Percentiles rank a stretch among this genome's conserved stretches.
These are phyloP conservation scores for Globisporangium heterothallicum DNA, from an alignment of 352 stramenopile genomes.

Conservation along the genomic window DNA sequence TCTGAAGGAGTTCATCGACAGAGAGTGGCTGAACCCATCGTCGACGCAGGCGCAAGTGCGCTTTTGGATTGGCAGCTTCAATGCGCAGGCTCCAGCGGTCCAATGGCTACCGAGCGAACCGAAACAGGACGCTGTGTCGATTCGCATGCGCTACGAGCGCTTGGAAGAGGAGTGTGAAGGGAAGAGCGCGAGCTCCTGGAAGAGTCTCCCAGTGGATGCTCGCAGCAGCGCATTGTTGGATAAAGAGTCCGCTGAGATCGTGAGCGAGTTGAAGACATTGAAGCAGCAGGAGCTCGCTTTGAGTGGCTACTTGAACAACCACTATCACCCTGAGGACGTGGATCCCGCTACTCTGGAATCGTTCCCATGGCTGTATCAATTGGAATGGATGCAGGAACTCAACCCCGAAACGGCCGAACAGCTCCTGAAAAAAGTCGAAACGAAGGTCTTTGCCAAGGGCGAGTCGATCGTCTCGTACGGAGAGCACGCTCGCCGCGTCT, in stretches of 20 bases:
- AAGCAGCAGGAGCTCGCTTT: slow-evolving; percentile 24
- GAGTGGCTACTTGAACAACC: slow-evolving; percentile 42
- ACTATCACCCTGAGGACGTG: not conserved
- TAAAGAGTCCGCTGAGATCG: slow-evolving; percentile 38
- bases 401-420: slow-evolving; percentile 1
- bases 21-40: slow-evolving; percentile 52
- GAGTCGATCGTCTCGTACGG: slow-evolving; percentile 39
- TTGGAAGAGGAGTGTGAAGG: not conserved
- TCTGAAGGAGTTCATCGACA: slow-evolving; percentile 45
- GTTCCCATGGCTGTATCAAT: slow-evolving; percentile 17
- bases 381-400: slow-evolving; percentile 11
- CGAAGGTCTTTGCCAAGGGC: slow-evolving; percentile 11
- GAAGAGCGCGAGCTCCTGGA: slow-evolving; percentile 1
- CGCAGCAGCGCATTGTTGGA: slow-evolving; percentile 34
- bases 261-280: slow-evolving; percentile 21
- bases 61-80: slow-evolving; percentile 70
- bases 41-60: slow-evolving; percentile 28
- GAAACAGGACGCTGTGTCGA: slow-evolving; percentile 6
- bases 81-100: slow-evolving; percentile 40
- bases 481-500: slow-evolving; percentile 31
- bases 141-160: slow-evolving; percentile 6
- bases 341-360: not conserved
- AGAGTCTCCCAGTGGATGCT: slow-evolving; percentile 13
- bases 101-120: slow-evolving; percentile 31
- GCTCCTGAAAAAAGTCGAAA: slow-evolving; percentile 14